These are phyloP conservation scores for Suhomyces prunicola DNA, from an alignment of 805 yeast genomes.

Conservation along the genomic window DNA sequence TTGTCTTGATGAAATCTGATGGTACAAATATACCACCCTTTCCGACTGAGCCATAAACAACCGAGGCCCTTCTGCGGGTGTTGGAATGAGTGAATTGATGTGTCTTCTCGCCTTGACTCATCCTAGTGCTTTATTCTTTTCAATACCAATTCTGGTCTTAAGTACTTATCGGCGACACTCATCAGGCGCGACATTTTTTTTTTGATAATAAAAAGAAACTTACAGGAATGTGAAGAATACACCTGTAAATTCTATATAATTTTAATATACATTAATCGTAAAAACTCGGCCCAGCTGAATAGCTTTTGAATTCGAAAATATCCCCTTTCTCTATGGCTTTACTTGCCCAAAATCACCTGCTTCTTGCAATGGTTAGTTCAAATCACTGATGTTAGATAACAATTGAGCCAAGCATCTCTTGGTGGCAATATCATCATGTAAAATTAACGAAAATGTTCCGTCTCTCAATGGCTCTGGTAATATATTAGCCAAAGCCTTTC, in stretches of 20 bases:
- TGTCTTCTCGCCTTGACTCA: constrained; percentile 5
- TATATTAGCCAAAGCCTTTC: constrained; percentile 77
- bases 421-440: constrained; percentile 85
- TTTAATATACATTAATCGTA: background rate
- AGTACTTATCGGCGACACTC: background rate
- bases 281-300: background rate
- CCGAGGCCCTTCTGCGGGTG: constrained; percentile 48
- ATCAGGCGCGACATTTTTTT: background rate
- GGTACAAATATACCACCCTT: constrained; percentile 53
- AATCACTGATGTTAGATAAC: constrained; percentile 54
- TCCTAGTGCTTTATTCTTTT: background rate
- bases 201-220: background rate
- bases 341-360: background rate
- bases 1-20: constrained; percentile 39
- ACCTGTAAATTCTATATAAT: background rate
- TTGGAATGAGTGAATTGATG: constrained; percentile 42
- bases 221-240: background rate
- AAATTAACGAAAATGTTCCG: constrained; percentile 73
- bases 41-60: constrained; percentile 50
- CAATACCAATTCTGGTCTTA: background rate
- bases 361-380: constrained; percentile 10
- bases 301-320: background rate
- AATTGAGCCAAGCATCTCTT: constrained; percentile 84
- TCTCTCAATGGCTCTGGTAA: constrained; percentile 86
- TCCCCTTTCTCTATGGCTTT: background rate